Base-by-base conservation (phyloP, 108 stramenopile species). In the Skeletonema grethae region DNA sequence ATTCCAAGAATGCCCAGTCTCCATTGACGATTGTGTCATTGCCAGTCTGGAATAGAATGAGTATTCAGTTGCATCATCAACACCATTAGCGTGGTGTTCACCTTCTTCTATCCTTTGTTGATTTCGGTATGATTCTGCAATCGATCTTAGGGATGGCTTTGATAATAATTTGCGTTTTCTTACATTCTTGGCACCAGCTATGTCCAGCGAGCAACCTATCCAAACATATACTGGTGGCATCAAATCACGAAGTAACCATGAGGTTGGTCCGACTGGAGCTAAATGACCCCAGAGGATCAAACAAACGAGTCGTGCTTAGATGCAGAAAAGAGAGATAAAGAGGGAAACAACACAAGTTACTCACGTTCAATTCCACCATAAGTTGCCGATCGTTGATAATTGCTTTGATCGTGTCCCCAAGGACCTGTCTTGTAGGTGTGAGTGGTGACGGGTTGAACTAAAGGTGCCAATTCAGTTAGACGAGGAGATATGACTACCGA, bases 221-320 rank as follows among this genome's bases (percentile, higher is more conserved):
- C 88, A 91, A 38, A 76, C 77, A 68, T 82, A 91, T 11, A 88
- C 82, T 6, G 90, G 90, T 15, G 90, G 90, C 29, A 80, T 66
- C 75, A 91, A 88, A 72, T 91, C 90, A 59, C 90, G 73, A 57
- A 91, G 57, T 45, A 91, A 58, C 86, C 87, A 91, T 15, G 86
- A 83, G 13, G 87, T 84, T 46, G 88, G 87, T 9, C 90, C 90
- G 31, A 84, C 77, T 11, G 90, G 90, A 16, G 90, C 36, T 38
- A 38, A 38, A 38, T 38, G 36, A 9, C 36, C 8, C 1, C 1
- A 2, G 10, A 38, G 2, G 36, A 38, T 10, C 9, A 10, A 0
- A 11, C 10, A 38, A 11, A 1, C 9, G 36, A 38, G 36, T 0
- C 9, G 36, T 38, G 32, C 32, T 34, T 7, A 11, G 36, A 38